These are phyloP conservation scores for Carex kokanica DNA, from an alignment of 176 grass and related monocot species.

Conservation along the genomic window DNA sequence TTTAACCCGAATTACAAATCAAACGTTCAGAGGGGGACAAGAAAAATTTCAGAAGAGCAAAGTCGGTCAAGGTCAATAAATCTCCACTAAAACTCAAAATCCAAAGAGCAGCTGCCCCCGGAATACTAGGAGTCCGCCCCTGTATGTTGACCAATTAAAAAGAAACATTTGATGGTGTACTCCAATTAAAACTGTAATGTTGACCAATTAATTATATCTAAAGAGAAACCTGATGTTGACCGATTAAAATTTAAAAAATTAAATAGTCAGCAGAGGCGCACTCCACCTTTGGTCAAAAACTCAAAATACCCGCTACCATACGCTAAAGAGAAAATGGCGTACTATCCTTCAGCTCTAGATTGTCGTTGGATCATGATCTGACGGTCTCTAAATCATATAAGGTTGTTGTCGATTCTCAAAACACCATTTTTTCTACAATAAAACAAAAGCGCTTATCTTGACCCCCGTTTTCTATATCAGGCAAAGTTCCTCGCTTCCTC, in stretches of 20 bases:
- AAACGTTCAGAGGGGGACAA: no score
- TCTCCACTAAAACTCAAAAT: no score
- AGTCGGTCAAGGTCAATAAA: no score
- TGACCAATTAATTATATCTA: neutral
- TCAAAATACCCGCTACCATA: conserved; percentile 1
- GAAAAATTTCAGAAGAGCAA: no score
- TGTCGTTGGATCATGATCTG: neutral
- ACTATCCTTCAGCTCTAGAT: neutral
- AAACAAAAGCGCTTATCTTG: conserved; percentile 16
- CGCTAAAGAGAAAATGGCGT: neutral
- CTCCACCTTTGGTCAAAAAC: neutral
- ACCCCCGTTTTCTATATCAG: neutral
- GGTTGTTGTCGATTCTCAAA: neutral
- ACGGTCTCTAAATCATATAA: neutral
- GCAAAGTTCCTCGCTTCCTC: neutral
- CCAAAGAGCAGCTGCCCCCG: no score
- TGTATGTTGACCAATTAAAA: no score
- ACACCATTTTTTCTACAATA: neutral
- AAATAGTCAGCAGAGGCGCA: neutral
- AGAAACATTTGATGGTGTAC: no score
- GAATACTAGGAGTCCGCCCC: no score
- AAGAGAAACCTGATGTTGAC: neutral
- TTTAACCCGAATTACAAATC: no score
- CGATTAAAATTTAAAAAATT: neutral
- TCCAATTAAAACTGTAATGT: no score